These are phyloP conservation scores for thale cress (Arabidopsis thaliana) DNA, from an alignment of 345 rosid genomes.

Conservation along the genomic window DNA sequence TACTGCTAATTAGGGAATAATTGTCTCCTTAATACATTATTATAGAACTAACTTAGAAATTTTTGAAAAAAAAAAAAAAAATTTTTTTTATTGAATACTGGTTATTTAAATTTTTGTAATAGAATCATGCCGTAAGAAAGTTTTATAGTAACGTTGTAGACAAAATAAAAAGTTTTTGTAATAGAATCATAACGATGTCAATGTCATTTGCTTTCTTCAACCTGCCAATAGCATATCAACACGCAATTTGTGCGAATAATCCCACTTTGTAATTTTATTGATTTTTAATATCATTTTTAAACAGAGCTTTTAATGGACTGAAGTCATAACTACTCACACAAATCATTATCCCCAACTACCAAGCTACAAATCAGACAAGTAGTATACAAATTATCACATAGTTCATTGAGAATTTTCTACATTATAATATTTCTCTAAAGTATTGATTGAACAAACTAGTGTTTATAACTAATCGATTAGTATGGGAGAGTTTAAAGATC, in stretches of 20 bases:
- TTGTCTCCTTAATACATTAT: too few relatives aligned
- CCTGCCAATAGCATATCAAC: conserved; percentile 4
- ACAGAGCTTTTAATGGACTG: conserved; percentile 4
- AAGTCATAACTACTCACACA: conserved; percentile 20
- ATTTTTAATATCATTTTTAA: not conserved
- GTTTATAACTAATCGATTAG: not conserved
- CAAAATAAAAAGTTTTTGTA: not conserved
- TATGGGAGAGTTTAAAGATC: not conserved
- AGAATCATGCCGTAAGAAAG: conserved; percentile 23
- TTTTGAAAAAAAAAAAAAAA: too few relatives aligned
- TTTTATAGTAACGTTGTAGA: conserved; percentile 26
- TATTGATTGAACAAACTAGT: not conserved
- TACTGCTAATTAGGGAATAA: too few relatives aligned
- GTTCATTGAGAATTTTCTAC: not conserved
- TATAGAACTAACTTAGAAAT: not conserved
- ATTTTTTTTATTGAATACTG: not conserved
- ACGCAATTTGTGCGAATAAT: conserved; percentile 34
- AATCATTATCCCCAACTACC: conserved; percentile 20
- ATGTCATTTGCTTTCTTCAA: conserved; percentile 15
- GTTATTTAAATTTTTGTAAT: not conserved
- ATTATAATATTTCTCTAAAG: not conserved
- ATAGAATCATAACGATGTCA: not conserved
- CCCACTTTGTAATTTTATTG: conserved; percentile 5
- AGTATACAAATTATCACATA: not conserved
- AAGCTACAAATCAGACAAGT: conserved; percentile 9